These are phyloP conservation scores for Pseudozyma hubeiensis DNA, from an alignment of 1,284 basidiomycete genomes.

Conservation along the genomic window DNA sequence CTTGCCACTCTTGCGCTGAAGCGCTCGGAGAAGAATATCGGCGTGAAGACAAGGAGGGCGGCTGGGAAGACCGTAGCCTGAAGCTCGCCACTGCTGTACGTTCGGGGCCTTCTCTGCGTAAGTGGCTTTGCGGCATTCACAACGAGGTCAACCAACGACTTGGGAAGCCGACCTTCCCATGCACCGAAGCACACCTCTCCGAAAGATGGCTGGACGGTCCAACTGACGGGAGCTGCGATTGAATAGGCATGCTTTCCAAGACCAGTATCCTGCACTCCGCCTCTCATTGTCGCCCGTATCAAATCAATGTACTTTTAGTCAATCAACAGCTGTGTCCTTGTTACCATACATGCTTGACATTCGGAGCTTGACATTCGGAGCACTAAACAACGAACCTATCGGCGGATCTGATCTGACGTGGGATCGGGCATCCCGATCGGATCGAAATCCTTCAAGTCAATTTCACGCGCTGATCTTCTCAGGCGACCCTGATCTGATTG, in stretches of 20 bases:
- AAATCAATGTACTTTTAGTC: slow-evolving; percentile 18
- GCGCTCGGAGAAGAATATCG: slow-evolving; percentile 56
- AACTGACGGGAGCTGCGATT: slow-evolving; percentile 59
- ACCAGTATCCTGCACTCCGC: too few species aligned
- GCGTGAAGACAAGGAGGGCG: slow-evolving; percentile 37
- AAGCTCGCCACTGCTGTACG: slow-evolving; percentile 26
- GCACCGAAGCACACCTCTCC: slow-evolving; percentile 50
- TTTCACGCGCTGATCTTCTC: slow-evolving; percentile 21
- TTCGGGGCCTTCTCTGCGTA: slow-evolving; percentile 45
- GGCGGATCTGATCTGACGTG: background rate
- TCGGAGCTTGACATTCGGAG: too few species aligned
- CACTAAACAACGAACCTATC: background rate
- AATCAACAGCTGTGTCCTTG: background rate
- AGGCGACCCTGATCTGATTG: slow-evolving; percentile 13
- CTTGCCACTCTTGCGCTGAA: slow-evolving; percentile 61
- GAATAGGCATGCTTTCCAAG: background rate
- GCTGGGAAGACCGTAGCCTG: slow-evolving; percentile 45
- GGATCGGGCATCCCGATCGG: slow-evolving; percentile 2
- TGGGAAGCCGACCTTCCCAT: slow-evolving; percentile 60
- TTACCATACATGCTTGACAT: background rate
- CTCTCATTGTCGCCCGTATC: background rate
- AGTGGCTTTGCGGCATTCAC: slow-evolving; percentile 65
- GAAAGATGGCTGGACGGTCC: slow-evolving; percentile 64
- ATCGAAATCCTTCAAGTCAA: background rate
- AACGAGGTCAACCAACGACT: slow-evolving; percentile 66